Percentiles rank a stretch among this genome's conserved stretches.
Evolutionary conservation across 139 green algal species (phyloP).

Genomic region (Haematococcus sp.): DNA sequence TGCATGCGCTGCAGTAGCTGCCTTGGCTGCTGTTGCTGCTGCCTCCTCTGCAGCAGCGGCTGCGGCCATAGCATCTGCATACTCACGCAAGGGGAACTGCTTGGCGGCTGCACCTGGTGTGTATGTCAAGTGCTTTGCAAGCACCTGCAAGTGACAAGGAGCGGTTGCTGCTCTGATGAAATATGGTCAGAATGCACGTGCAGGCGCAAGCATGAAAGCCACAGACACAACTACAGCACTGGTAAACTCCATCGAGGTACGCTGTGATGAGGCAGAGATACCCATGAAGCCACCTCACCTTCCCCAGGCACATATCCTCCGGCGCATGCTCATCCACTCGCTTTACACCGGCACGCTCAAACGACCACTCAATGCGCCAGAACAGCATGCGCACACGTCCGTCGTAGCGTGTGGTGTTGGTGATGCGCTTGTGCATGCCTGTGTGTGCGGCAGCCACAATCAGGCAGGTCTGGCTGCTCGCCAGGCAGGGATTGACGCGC

Average conservation of each 20-base stretch:
- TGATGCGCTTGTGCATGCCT: constrained; percentile 51
- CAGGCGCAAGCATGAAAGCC: too few species aligned
- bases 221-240: too few species aligned
- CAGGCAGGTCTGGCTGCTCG: too few species aligned
- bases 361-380: constrained; percentile 68
- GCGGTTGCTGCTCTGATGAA: too few species aligned
- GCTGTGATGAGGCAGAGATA: not conserved
- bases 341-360: constrained; percentile 18
- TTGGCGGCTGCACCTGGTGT: constrained; percentile 25
- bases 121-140: constrained; percentile 33
- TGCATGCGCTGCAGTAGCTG: too few species aligned
- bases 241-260: too few species aligned
- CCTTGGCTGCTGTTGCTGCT: too few species aligned
- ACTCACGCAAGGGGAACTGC: constrained; percentile 24
- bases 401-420: constrained; percentile 63
- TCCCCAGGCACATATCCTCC: constrained; percentile 22
- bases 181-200: too few species aligned
- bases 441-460: constrained; percentile 6
- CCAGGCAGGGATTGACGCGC: too few species aligned
- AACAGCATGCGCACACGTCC: constrained; percentile 35
- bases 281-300: not conserved
- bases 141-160: constrained; percentile 9
- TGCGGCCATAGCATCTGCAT: constrained; percentile 21
- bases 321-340: constrained; percentile 26
- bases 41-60: too few species aligned